Evolutionary conservation across 441 rosid genomes (phyloP).

Genomic region (Bocquillonia castaneifolia): DNA sequence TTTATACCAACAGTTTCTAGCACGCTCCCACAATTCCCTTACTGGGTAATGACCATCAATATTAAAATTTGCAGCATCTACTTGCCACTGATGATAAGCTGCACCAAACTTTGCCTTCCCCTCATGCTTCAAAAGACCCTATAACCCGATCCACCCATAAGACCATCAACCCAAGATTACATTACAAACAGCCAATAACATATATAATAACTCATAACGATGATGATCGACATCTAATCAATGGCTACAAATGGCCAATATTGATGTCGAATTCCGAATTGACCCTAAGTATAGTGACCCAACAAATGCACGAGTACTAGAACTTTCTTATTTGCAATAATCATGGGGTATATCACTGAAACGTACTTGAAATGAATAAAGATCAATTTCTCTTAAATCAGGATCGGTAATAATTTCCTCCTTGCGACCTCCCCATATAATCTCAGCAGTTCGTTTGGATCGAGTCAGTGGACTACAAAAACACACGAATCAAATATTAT

Average conservation of each 20-base stretch:
- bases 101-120: constrained; percentile 70
- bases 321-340: no score
- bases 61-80: constrained; percentile 65
- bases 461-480: constrained; percentile 62
- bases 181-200: background rate
- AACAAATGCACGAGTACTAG: no score
- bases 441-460: constrained; percentile 77
- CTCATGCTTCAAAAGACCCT: constrained; percentile 85
- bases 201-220: no score
- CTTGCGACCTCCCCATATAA: constrained; percentile 71
- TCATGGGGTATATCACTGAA: no score
- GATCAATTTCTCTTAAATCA: constrained; percentile 84
- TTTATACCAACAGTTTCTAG: constrained; percentile 57
- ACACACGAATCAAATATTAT: background rate
- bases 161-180: background rate
- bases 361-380: constrained; percentile 77
- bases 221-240: no score
- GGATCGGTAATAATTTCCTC: constrained; percentile 55
- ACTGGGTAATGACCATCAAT: constrained; percentile 87
- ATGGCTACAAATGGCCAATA: no score
- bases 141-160: constrained; percentile 1
- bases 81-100: constrained; percentile 73
- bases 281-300: no score
- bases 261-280: no score
- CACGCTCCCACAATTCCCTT: constrained; percentile 85